These are phyloP conservation scores for Xylaria sp. DNA, from an alignment of 2,329 filamentous ascomycete genomes.

Conservation along the genomic window DNA sequence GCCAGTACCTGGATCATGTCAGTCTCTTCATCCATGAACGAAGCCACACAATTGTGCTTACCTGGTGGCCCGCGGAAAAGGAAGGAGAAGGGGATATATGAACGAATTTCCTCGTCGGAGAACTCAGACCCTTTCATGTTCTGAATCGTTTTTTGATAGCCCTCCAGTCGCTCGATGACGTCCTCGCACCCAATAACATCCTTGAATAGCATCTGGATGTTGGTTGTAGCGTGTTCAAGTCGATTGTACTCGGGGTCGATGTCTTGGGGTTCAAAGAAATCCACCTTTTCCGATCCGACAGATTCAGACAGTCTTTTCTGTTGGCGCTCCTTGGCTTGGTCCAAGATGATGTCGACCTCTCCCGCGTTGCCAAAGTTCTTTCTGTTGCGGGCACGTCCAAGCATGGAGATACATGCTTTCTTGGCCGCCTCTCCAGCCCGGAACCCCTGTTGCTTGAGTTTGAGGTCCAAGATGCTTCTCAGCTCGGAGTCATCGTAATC, in stretches of 20 bases:
- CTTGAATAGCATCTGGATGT: conserved; percentile 31
- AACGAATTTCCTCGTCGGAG: conserved; percentile 41
- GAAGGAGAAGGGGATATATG: conserved; percentile 49
- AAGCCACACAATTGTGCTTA: not conserved
- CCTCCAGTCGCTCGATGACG: conserved; percentile 16
- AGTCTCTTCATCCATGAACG: not conserved
- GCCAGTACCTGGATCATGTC: conserved; percentile 39
- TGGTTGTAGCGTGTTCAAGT: conserved; percentile 36
- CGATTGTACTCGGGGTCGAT: conserved; percentile 51
- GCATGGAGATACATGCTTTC: conserved; percentile 52
- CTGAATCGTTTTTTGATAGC: conserved; percentile 42
- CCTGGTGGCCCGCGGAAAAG: conserved; percentile 55
- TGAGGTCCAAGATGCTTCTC: conserved; percentile 54
- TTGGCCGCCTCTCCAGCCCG: conserved; percentile 47
- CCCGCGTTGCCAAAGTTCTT: conserved; percentile 68
- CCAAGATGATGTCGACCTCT: conserved; percentile 66
- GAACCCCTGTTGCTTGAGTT: conserved; percentile 54
- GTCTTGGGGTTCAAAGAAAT: conserved; percentile 35
- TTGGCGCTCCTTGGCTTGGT: conserved; percentile 48
- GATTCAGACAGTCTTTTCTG: conserved; percentile 37
- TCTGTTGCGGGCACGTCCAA: conserved; percentile 55
- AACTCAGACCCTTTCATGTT: conserved; percentile 39
- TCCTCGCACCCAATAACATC: conserved; percentile 40
- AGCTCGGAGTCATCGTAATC: conserved; percentile 60
- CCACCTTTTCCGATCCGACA: conserved; percentile 20